These are phyloP conservation scores for Apostasia ramifera DNA, from an alignment of 106 monocot species.

Conservation along the genomic window DNA sequence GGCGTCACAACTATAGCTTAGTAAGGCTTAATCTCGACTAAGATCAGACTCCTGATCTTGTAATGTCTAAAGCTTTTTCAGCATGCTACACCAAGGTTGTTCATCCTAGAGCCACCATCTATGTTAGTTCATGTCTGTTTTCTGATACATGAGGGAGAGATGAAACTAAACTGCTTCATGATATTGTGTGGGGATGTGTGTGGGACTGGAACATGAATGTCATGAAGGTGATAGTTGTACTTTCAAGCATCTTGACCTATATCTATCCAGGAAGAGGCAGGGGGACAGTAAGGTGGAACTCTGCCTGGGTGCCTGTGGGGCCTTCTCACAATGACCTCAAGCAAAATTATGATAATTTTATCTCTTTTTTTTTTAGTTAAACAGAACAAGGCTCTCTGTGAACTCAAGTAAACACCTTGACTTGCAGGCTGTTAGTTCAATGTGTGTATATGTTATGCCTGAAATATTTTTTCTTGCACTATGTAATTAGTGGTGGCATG, in stretches of 20 bases:
- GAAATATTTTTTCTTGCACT: too few species aligned
- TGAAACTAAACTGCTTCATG: neutral
- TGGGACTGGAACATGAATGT: slow-evolving; percentile 5
- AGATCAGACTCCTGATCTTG: too few species aligned
- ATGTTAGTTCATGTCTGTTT: neutral
- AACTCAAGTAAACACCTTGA: too few species aligned
- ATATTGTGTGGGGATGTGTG: slow-evolving; percentile 5
- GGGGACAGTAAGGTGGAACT: neutral
- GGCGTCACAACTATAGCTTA: too few species aligned
- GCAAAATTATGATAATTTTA: too few species aligned
- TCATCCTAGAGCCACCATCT: neutral
- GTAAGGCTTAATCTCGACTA: too few species aligned
- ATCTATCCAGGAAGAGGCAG: neutral
- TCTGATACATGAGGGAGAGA: neutral
- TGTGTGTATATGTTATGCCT: too few species aligned
- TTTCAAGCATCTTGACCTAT: neutral
- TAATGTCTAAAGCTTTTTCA: neutral
- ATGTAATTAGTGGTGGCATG: neutral
- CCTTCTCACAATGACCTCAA: neutral
- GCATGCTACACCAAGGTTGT: too few species aligned
- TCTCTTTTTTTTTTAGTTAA: too few species aligned
- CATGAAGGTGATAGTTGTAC: slow-evolving; percentile 6
- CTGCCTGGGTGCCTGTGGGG: neutral
- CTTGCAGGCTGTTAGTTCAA: too few species aligned
- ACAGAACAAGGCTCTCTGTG: too few species aligned